Conservation (phyloP, 2,329 filamentous ascomycete genomes). For the Cucurbitaria berberidis region DNA sequence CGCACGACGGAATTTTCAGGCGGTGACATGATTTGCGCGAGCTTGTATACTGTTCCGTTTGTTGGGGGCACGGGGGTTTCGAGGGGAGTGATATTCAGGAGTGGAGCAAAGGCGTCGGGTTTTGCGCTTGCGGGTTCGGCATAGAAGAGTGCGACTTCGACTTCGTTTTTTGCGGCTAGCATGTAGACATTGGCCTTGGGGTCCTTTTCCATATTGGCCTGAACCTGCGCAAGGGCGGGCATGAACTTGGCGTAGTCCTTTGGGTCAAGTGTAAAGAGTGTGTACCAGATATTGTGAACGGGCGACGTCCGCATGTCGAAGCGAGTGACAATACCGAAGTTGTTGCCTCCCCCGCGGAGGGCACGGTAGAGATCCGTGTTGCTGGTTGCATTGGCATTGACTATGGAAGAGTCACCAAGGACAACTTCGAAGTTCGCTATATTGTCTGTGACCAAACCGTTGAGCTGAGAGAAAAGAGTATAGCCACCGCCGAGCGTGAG, state of each 20-base stretch:
- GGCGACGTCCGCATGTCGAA: conserved; percentile 26
- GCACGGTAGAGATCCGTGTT: conserved; percentile 47
- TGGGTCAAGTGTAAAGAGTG: conserved; percentile 23
- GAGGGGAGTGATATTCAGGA: not conserved
- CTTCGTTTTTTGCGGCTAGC: not conserved
- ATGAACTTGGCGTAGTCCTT: conserved; percentile 17
- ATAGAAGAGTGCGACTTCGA: conserved; percentile 1
- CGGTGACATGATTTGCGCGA: conserved; percentile 1
- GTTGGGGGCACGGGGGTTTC: not conserved
- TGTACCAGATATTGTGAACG: conserved; percentile 14
- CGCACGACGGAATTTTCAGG: not conserved
- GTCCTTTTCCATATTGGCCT: conserved; percentile 6
- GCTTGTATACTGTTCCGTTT: conserved; percentile 3
- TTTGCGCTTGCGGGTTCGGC: not conserved
- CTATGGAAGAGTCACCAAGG: conserved; percentile 47
- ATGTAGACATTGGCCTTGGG: conserved; percentile 5
- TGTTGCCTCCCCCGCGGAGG: conserved; percentile 42
- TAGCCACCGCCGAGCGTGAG: conserved; percentile 38
- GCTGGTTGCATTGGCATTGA: conserved; percentile 36
- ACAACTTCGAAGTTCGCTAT: conserved; percentile 40
- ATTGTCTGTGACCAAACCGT: conserved; percentile 37
- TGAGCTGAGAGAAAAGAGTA: conserved; percentile 29
- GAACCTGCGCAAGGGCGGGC: conserved; percentile 5
- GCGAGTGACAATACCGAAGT: conserved; percentile 43
- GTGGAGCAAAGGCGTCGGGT: not conserved